Evolutionary conservation across 257 asterid genomes (phyloP).

Genomic region (Nicotiana benthamiana): DNA sequence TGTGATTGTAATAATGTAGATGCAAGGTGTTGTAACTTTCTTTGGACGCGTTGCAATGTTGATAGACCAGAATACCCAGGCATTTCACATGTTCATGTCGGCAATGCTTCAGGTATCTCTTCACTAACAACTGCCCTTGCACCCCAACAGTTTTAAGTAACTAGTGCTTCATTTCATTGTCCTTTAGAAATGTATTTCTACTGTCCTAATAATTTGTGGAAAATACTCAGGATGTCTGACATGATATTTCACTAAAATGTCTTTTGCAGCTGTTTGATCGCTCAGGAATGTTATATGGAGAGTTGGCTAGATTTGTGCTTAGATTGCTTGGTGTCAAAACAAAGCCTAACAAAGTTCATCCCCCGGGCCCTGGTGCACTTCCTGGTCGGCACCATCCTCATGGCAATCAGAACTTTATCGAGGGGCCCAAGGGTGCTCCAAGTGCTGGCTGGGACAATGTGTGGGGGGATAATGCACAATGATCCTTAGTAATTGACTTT

Average conservation of each 20-base stretch:
- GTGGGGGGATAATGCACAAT: slow-evolving; percentile 50
- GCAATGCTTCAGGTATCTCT: slow-evolving; percentile 61
- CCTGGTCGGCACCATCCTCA: slow-evolving; percentile 55
- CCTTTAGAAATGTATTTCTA: not conserved
- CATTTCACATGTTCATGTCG: slow-evolving; percentile 85
- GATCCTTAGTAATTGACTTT: not conserved
- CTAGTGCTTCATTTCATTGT: not conserved
- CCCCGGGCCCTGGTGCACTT: slow-evolving; percentile 50
- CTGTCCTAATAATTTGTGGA: not conserved
- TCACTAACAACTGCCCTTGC: not conserved
- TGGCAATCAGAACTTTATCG: slow-evolving; percentile 44
- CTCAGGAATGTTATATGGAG: slow-evolving; percentile 86
- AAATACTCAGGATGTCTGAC: not conserved
- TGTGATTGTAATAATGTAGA: slow-evolving; percentile 36
- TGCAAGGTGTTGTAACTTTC: slow-evolving; percentile 86
- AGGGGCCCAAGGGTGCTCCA: slow-evolving; percentile 72
- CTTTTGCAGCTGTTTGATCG: slow-evolving; percentile 76
- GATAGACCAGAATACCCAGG: slow-evolving; percentile 94
- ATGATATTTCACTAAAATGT: not conserved
- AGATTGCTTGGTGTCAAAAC: slow-evolving; percentile 70
- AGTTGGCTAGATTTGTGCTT: slow-evolving; percentile 91
- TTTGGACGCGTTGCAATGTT: slow-evolving; percentile 79
- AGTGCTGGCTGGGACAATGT: slow-evolving; percentile 67
- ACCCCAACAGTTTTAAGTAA: not conserved
- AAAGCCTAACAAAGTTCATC: slow-evolving; percentile 47